phyloP scores from a whole-genome alignment of 2,329 filamentous ascomycete species.

The Lachnellula suecica region DNA sequence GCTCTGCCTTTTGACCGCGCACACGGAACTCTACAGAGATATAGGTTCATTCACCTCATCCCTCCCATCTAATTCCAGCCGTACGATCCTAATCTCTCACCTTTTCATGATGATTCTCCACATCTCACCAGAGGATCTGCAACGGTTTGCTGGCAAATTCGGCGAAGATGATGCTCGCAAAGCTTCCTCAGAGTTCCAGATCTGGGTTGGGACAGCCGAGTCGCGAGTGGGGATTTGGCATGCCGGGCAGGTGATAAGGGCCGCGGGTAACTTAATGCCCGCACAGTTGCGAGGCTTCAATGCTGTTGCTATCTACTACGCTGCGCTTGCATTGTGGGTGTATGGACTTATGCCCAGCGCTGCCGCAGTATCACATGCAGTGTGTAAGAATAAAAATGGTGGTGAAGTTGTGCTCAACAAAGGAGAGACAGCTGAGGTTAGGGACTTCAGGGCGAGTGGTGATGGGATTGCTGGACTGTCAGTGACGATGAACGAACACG shows the following conservation, averaged over 20 bases:
- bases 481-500: conserved; percentile 26
- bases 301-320: conserved; percentile 68
- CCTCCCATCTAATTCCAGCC: conserved; percentile 9
- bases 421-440: conserved; percentile 49
- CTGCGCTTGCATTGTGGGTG: conserved; percentile 66
- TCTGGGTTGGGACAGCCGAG: conserved; percentile 56
- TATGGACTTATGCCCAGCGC: conserved; percentile 54
- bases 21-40: conserved; percentile 59
- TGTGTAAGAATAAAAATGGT: conserved; percentile 29
- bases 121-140: conserved; percentile 62
- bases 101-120: conserved; percentile 63
- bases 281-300: conserved; percentile 63
- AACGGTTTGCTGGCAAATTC: conserved; percentile 66
- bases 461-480: conserved; percentile 50
- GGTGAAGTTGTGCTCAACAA: conserved; percentile 54
- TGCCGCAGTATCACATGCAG: too few relatives aligned
- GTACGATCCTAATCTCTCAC: conserved; percentile 38
- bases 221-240: conserved; percentile 64
- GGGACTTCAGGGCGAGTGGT: conserved; percentile 54
- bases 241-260: conserved; percentile 64
- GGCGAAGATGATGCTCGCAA: conserved; percentile 64
- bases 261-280: conserved; percentile 47
- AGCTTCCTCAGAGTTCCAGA: conserved; percentile 50
- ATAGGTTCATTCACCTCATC: conserved; percentile 46
- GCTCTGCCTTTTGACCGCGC: conserved; percentile 41